Base-by-base conservation (phyloP, 2,329 filamentous ascomycete genomes). In the Pyrenochaeta sp. region DNA sequence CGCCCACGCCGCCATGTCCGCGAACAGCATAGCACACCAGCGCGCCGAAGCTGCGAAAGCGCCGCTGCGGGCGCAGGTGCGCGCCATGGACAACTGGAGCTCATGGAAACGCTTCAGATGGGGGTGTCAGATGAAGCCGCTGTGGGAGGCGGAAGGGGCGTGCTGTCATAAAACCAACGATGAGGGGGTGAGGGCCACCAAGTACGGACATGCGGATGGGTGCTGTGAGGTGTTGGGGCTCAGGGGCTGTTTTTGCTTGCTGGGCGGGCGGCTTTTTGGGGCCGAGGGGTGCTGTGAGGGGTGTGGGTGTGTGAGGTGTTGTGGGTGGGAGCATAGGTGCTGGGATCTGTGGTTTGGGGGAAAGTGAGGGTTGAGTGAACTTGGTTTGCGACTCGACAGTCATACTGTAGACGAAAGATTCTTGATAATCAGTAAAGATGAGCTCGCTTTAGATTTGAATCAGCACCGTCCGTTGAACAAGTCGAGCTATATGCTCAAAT, bases 201-300 rank as follows among this genome's bases (percentile, higher is more conserved):
- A 15, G 7, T 21, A 30, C 13, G 35, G 21, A 31, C 17, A 35
- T 28, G 35, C 20, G 8, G 42, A 39, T 19, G 42, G 42, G 11
- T 35, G 21, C 19, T 44, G 42, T 28, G 35, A 23, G 24, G 24
- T 15, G 18, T 11, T 19, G 14, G 35, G 42, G 9, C 9, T n/a
- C 6, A 18, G 24, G 18, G 29, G 11, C 17, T 40, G 29, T 41
- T 41, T 19, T 11, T 41, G 42, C 18, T 15, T 6, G 14, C 11
- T 27, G 13, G 35, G 35, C 3, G 27, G 15, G 20, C 17, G 19
- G 22, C 3, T 20, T 28, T 39, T 28, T 34, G 41, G 29, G 7
- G 23, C 3, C 15, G 36, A 22, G n/a, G 36, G 17, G 18, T 46
- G 42, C 24, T 46, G 42, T 32, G 36, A 41, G 24, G 42, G 42